phyloP scores from a whole-genome alignment of 768 basidiomycete species.

The Pleurotus tuoliensis region DNA sequence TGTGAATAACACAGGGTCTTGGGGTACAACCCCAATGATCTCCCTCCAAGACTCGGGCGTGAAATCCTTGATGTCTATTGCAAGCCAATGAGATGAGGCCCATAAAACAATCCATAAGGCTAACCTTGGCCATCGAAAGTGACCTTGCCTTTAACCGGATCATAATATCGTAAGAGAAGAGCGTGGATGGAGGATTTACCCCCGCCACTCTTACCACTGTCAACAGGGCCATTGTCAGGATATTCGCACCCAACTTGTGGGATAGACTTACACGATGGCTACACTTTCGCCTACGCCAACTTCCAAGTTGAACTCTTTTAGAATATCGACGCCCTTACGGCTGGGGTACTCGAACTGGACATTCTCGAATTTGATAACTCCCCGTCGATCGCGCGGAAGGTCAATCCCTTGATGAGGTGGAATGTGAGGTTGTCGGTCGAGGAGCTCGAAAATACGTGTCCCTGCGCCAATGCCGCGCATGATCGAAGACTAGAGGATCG shows the following conservation, averaged over 20 bases:
- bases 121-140: conserved; percentile 71
- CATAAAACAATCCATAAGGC: not conserved
- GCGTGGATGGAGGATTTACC: conserved; percentile 93
- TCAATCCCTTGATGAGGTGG: conserved; percentile 57
- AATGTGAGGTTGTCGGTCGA: conserved; percentile 78
- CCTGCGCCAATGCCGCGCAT: conserved; percentile 98
- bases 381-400: conserved; percentile 54
- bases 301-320: conserved; percentile 80
- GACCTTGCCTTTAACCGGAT: conserved; percentile 77
- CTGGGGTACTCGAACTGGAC: conserved; percentile 90
- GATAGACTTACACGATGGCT: conserved; percentile 78
- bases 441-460: conserved; percentile 87
- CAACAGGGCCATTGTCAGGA: conserved; percentile 4
- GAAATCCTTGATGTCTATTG: conserved; percentile 80
- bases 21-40: conserved; percentile 91
- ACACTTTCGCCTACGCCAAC: conserved; percentile 83
- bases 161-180: conserved; percentile 84
- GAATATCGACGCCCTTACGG: conserved; percentile 72
- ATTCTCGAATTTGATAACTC: conserved; percentile 75
- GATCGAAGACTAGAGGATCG: conserved; percentile 65
- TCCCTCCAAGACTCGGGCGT: conserved; percentile 82
- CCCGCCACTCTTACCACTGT: conserved; percentile 86
- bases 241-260: not conserved
- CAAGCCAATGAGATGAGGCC: not conserved
- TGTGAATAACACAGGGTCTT: conserved; percentile 87